Conservation (phyloP, 1,284 basidiomycete genomes). For the Athelia sp. region DNA sequence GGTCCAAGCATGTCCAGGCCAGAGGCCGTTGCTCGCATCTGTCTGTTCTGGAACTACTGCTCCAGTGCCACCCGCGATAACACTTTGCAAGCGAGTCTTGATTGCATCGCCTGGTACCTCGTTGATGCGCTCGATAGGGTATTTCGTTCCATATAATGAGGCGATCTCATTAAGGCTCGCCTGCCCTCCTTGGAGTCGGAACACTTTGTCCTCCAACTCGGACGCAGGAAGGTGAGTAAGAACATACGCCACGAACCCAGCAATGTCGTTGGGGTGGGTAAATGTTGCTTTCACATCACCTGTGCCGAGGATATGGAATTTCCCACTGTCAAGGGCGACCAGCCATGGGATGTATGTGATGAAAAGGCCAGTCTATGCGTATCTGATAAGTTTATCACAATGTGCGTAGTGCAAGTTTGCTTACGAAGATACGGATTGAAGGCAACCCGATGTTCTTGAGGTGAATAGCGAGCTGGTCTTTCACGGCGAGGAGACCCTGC, state of each 20-base stretch:
- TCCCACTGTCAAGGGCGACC: conserved; percentile 20
- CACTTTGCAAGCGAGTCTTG: neutral
- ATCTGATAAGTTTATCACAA: neutral
- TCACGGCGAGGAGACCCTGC: neutral
- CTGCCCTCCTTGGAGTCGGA: conserved; percentile 29
- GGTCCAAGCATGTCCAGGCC: neutral
- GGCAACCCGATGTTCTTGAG: conserved; percentile 28
- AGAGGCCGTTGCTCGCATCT: conserved; percentile 3
- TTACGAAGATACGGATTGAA: conserved; percentile 25
- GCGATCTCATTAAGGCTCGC: conserved; percentile 5
- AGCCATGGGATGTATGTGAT: conserved; percentile 18
- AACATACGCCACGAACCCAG: conserved; percentile 29
- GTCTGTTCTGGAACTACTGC: conserved; percentile 8
- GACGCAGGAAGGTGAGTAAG: conserved; percentile 23
- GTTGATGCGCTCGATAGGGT: too few relatives aligned
- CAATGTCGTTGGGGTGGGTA: conserved; percentile 12
- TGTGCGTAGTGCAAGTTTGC: conserved; percentile 12
- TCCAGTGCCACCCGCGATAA: neutral
- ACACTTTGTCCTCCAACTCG: conserved; percentile 22
- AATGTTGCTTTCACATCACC: conserved; percentile 24
- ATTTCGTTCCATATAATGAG: too few relatives aligned
- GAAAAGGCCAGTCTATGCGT: conserved; percentile 21
- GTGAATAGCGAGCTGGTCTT: conserved; percentile 13
- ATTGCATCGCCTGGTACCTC: neutral
- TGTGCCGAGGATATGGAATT: conserved; percentile 25